Base-by-base conservation (phyloP, 2,329 filamentous ascomycete species). In the Rutstroemia sp. region DNA sequence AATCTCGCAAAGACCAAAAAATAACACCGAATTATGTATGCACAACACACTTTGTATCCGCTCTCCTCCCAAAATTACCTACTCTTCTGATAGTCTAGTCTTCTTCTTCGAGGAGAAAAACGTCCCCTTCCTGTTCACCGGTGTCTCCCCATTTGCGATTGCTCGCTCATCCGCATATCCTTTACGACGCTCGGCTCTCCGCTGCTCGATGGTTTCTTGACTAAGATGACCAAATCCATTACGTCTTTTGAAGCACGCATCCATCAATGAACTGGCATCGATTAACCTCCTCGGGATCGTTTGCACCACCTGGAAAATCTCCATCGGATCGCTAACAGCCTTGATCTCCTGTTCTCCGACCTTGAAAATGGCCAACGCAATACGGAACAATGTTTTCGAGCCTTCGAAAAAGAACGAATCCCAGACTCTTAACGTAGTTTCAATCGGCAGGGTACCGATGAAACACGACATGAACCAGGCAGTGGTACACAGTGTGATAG, bases 391-490 rank as follows among this genome's bases (percentile, higher is more conserved):
- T 0, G 91, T 96, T 71, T 94, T 95, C 49, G 88, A 91, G 3
- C 92, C 92, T 72, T 97, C 92, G 71, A 95, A 96, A 71, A 96
- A 95, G 69, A 97, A 92, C 1, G 90, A 83, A 65, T 97, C 92
- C 92, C 92, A 97, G 1, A 96, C 90, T 7, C 92, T 87, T 18
- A 96, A 79, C 0, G 92, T 92, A 18, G 87, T 90, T 73, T 97
- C 92, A 60, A 95, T 91, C 2, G 92, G 92, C 18, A 97, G 75
- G 0, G 90, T 95, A 53, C 92, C 91, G 59, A 96, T 94, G 71
- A 94, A 96, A 65, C 94, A 88, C 49, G 89, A 95, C 92, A 97
- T 96, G 71, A 97, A 95, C 92, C 92, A 97, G 4, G 92, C 89
- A 9, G 92, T 96, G 71, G 94, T 90, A 64, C 91, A 95, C 5